Evolutionary conservation across 192 early-diverging fungal species (phyloP).

Genomic region (Coemansia sp.): DNA sequence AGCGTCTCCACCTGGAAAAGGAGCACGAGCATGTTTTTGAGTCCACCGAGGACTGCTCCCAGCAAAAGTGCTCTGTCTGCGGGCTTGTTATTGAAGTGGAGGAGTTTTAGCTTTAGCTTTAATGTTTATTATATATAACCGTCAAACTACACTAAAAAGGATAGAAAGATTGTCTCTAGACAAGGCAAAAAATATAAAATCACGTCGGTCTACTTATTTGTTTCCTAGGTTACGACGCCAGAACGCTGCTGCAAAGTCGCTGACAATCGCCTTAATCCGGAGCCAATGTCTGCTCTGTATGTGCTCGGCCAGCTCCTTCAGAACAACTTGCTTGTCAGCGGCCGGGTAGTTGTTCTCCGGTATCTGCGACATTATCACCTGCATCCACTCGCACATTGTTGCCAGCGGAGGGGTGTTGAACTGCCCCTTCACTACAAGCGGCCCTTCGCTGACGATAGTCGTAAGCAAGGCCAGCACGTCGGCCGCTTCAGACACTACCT

Average conservation of each 20-base stretch:
- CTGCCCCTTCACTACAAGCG: constrained; percentile 15
- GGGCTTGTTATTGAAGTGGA: constrained; percentile 70
- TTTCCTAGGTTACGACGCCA: constrained; percentile 39
- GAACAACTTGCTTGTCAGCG: constrained; percentile 30
- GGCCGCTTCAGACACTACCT: constrained; percentile 30
- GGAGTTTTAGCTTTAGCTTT: constrained; percentile 55
- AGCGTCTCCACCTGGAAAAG: constrained; percentile 57
- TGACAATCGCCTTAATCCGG: constrained; percentile 23
- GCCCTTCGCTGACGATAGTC: constrained; percentile 43
- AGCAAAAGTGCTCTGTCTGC: constrained; percentile 67
- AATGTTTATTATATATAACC: background rate
- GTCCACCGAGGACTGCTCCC: constrained; percentile 50
- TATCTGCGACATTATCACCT: constrained; percentile 39
- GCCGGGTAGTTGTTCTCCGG: constrained; percentile 34
- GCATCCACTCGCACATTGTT: constrained; percentile 40
- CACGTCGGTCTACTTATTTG: background rate
- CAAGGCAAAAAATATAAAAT: background rate
- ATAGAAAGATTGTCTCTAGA: background rate
- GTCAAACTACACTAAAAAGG: background rate
- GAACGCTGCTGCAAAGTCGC: constrained; percentile 38
- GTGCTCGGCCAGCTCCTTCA: constrained; percentile 26
- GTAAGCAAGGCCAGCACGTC: constrained; percentile 35
- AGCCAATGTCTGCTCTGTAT: constrained; percentile 38
- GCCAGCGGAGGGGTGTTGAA: constrained; percentile 29
- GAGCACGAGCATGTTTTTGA: constrained; percentile 79